Evolutionary conservation across 1,284 basidiomycete genomes (phyloP).

Genomic region (Trametes hirsuta): DNA sequence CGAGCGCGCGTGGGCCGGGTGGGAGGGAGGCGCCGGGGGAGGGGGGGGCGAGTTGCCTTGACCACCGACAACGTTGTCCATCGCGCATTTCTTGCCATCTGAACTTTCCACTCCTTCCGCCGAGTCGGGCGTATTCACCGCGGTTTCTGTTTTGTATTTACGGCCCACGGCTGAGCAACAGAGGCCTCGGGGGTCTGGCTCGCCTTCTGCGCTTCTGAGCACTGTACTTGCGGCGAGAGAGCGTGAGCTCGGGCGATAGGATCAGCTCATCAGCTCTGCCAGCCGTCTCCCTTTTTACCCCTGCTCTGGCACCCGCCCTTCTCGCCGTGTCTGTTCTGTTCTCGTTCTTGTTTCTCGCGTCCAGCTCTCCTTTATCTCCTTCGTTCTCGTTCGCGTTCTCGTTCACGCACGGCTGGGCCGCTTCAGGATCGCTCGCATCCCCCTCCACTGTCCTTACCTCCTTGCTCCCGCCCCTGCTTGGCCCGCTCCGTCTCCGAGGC

Average conservation of each 20-base stretch:
- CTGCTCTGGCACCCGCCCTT: constrained; percentile 1
- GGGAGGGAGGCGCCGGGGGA: background rate
- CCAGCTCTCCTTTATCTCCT: constrained; percentile 12
- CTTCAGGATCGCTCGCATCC: constrained; percentile 30
- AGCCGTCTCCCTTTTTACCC: constrained; percentile 11
- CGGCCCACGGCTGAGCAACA: constrained; percentile 15
- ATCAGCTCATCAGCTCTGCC: constrained; percentile 27
- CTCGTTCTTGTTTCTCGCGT: background rate
- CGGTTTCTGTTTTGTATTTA: constrained; percentile 26
- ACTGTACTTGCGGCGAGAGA: background rate
- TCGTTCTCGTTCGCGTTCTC: constrained; percentile 35
- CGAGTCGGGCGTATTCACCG: constrained; percentile 12
- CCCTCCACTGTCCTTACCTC: constrained; percentile 35
- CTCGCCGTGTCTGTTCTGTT: constrained; percentile 13
- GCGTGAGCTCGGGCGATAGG: constrained; percentile 13
- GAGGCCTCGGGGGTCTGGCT: constrained; percentile 21
- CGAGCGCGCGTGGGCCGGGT: background rate
- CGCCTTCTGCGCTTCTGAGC: constrained; percentile 10
- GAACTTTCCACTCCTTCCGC: constrained; percentile 30
- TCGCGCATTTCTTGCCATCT: constrained; percentile 32
- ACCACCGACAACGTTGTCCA: constrained; percentile 50
- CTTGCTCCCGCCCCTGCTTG: constrained; percentile 6
- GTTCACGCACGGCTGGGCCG: constrained; percentile 43
- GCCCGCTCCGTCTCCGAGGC: background rate
- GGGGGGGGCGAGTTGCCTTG: constrained; percentile 59